Evolutionary conservation across 805 yeast genomes (phyloP).

Genomic region (Dipodascopsis uninucleata): DNA sequence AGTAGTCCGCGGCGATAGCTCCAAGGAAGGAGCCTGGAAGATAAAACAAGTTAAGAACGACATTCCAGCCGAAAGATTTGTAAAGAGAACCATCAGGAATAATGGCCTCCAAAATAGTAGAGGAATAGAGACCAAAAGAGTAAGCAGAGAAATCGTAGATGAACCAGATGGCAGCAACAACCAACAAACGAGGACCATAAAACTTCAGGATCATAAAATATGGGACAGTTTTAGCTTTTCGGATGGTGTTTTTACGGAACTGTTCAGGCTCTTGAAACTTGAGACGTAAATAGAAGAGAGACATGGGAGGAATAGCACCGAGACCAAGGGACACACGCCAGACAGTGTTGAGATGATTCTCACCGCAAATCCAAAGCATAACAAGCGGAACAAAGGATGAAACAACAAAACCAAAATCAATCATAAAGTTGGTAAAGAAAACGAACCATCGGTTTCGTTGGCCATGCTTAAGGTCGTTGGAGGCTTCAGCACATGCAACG

Average conservation of each 20-base stretch:
- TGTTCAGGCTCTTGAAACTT: slow-evolving; percentile 70
- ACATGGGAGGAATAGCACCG: slow-evolving; percentile 83
- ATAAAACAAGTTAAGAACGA: slow-evolving; percentile 81
- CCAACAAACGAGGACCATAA: slow-evolving; percentile 74
- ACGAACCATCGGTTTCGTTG: slow-evolving; percentile 83
- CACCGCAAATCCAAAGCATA: slow-evolving; percentile 73
- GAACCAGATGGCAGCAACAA: slow-evolving; percentile 83
- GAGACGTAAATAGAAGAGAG: slow-evolving; percentile 72
- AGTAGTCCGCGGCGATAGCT: slow-evolving; percentile 75
- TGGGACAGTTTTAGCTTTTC: slow-evolving; percentile 56
- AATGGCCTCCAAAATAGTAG: slow-evolving; percentile 58
- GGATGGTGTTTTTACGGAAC: slow-evolving; percentile 67
- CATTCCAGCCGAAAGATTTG: slow-evolving; percentile 87
- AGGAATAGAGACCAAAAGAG: slow-evolving; percentile 81
- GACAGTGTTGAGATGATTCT: slow-evolving; percentile 67
- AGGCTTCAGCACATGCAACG: slow-evolving; percentile 89
- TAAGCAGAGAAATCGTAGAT: slow-evolving; percentile 83
- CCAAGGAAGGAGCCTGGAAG: slow-evolving; percentile 88
- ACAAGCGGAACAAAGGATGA: slow-evolving; percentile 85
- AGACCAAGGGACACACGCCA: slow-evolving; percentile 91
- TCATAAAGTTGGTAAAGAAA: slow-evolving; percentile 85
- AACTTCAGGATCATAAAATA: slow-evolving; percentile 65
- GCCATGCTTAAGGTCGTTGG: slow-evolving; percentile 73
- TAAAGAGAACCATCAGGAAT: slow-evolving; percentile 59
- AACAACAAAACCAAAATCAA: slow-evolving; percentile 80